Percentiles rank a stretch among this genome's conserved stretches.
Evolutionary conservation across 768 basidiomycete species (phyloP).

Genomic region (Panellus pusillus): DNA sequence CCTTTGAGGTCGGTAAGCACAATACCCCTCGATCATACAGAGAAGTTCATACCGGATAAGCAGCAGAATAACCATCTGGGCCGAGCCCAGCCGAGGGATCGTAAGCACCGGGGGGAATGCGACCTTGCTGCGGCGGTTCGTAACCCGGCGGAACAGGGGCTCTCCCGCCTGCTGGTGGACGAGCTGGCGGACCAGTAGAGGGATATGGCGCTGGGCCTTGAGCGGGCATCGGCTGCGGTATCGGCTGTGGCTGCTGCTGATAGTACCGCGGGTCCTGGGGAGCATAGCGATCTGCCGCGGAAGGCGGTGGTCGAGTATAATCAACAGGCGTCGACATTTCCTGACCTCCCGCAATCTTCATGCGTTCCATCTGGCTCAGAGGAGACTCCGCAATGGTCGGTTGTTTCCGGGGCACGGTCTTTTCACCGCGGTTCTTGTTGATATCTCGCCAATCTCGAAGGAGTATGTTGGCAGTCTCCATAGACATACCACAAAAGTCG

Average conservation of each 20-base stretch:
- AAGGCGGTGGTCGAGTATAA: conserved; percentile 39
- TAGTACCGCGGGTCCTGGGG: conserved; percentile 41
- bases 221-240: conserved; percentile 23
- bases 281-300: conserved; percentile 40
- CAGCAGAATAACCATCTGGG: conserved; percentile 32
- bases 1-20: conserved; percentile 16
- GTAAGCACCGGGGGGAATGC: conserved; percentile 32
- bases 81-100: conserved; percentile 28
- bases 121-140: conserved; percentile 35
- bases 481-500: conserved; percentile 99
- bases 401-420: conserved; percentile 40
- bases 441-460: conserved; percentile 90
- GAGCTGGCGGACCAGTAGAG: conserved; percentile 29
- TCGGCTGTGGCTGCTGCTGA: conserved; percentile 33
- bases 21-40: conserved; percentile 7
- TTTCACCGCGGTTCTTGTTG: conserved; percentile 66
- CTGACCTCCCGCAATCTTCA: conserved; percentile 40
- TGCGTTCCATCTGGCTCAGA: conserved; percentile 40
- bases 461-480: conserved; percentile 96
- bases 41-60: conserved; percentile 37
- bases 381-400: conserved; percentile 33
- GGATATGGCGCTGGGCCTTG: conserved; percentile 31
- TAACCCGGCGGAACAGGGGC: conserved; percentile 46
- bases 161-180: conserved; percentile 45
- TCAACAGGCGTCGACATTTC: conserved; percentile 39